These are phyloP conservation scores for Pleodorina starrii DNA, from an alignment of 139 green algal species.

Conservation along the genomic window DNA sequence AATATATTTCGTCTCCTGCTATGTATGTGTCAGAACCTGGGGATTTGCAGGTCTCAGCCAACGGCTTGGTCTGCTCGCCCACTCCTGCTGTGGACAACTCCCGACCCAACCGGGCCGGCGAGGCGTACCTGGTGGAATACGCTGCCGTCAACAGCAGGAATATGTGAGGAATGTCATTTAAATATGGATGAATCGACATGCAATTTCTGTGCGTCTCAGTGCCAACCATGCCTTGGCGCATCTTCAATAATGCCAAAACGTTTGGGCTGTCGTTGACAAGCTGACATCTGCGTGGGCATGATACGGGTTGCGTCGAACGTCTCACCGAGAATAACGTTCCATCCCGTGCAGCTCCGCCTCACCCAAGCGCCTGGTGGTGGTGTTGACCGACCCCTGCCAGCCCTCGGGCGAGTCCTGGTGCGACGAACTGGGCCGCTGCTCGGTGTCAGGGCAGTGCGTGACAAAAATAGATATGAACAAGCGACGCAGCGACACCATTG, in stretches of 20 bases:
- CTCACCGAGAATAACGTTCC: background rate
- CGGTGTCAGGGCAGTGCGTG: background rate
- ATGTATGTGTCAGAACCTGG: background rate
- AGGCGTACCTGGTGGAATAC: background rate
- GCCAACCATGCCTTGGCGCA: background rate
- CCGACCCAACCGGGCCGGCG: background rate
- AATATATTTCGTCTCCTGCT: background rate
- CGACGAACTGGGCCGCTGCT: background rate
- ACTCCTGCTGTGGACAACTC: background rate
- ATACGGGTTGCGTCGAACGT: background rate
- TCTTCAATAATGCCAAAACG: background rate
- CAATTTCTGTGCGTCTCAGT: background rate
- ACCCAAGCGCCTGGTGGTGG: background rate
- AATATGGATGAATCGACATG: background rate
- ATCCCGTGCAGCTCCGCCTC: background rate
- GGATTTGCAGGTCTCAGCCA: background rate
- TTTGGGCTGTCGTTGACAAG: background rate
- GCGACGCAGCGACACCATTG: background rate
- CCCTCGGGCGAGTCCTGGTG: background rate
- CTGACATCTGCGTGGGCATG: background rate
- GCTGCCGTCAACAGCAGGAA: slow-evolving; percentile 24
- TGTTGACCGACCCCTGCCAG: background rate
- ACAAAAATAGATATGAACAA: background rate
- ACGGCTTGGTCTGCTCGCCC: background rate
- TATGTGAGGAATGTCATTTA: slow-evolving; percentile 1